phyloP scores from a whole-genome alignment of 306 rosid species.

The Benincasa hispida region DNA sequence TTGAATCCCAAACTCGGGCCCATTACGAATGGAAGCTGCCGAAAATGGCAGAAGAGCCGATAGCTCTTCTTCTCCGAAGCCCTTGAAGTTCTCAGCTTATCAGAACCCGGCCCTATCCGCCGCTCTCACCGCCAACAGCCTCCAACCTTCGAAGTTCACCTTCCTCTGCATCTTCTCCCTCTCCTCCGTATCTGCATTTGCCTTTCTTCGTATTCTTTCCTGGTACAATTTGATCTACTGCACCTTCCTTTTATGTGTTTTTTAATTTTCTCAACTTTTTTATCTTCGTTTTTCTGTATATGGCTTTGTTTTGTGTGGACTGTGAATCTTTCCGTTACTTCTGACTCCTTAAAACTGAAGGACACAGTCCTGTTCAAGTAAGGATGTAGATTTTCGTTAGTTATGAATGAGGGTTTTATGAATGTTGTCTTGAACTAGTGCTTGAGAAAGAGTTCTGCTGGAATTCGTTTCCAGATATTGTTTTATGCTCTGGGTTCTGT shows the following conservation, averaged over 20 bases:
- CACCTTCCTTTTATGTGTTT: not conserved
- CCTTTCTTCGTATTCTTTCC: slow-evolving; percentile 44
- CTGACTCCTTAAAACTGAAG: not conserved
- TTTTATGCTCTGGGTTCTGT: not conserved
- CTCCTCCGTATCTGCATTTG: slow-evolving; percentile 53
- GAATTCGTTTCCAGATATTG: not conserved
- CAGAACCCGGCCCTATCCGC: slow-evolving; percentile 70
- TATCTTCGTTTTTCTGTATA: not conserved
- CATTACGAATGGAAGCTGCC: slow-evolving; percentile 23
- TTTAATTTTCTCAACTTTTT: not conserved
- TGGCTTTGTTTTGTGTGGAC: not conserved
- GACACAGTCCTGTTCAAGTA: too few species aligned
- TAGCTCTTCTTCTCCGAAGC: slow-evolving; percentile 35
- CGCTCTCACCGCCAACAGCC: slow-evolving; percentile 64
- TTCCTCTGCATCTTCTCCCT: slow-evolving; percentile 40
- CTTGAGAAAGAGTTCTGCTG: not conserved
- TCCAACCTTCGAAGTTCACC: slow-evolving; percentile 56
- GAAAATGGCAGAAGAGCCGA: slow-evolving; percentile 17
- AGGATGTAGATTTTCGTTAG: not conserved
- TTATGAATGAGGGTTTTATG: not conserved
- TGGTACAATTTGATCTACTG: slow-evolving; percentile 23
- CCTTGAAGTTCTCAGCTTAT: slow-evolving; percentile 57
- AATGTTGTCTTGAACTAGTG: not conserved
- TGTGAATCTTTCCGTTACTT: not conserved
- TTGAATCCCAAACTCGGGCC: not conserved